Evolutionary conservation across 345 rosid genomes (phyloP), one percentile per base, ranked within the genome.

Genomic region (Boechera stricta): DNA sequence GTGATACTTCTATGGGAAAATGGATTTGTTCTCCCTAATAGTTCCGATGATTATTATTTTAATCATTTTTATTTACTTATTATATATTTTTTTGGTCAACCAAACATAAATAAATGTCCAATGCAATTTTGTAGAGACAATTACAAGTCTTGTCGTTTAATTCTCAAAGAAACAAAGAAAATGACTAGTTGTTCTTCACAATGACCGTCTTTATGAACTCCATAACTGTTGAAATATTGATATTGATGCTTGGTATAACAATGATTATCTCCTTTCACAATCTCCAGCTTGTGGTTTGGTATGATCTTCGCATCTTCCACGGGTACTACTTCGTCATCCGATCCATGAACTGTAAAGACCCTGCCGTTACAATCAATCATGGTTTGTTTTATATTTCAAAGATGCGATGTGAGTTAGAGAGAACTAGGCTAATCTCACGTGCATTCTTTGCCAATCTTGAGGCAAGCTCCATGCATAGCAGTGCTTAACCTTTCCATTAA

Each of bases 401-500:
- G 9, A 45, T 26, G 28, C 28, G 28, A 63, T 8, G 41, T 21
- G n/a, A 54, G 31, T 33, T 52, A 10, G 15, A 36, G n/a, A 38
- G 62, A 60, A 29, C 39, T 51, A 12, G 0, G n/a, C 5, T 7
- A 35, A n/a, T 58, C 68, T 81, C 53, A 93, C 97, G 92, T 90
- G 97, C 97, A 89, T 18, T 81, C 87, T 79, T 76, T 84, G 68
- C 76, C 88, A 64, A 92, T 89, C 68, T 78, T 69, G 70, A 86
- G 88, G 69, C 92, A 92, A 58, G 88, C 86, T 77, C 82, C 86
- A 65, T 79, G 90, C 82, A 86, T 86, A 80, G 92, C 84, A 64
- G 86, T 89, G 59, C 68, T 79, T 71, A 94, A 70, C 64, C 97
- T 92, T 63, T 94, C 98, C 81, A 64, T 83, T 88, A 91, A 71